Base-by-base conservation (phyloP, 2,329 filamentous ascomycete species). In the Ploettnerulaceae sp. region DNA sequence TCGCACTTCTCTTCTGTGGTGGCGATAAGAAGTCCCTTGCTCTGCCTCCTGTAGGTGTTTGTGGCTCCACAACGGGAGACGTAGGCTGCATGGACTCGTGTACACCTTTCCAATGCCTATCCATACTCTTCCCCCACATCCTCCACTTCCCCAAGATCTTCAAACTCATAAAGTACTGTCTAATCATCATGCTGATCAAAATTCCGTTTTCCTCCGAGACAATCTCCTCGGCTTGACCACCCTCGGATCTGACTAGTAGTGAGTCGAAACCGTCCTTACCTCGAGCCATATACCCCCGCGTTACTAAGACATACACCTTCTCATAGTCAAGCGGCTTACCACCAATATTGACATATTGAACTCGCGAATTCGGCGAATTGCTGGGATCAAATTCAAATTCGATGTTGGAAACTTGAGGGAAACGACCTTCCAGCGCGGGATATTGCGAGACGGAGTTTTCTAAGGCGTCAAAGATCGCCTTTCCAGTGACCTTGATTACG, bases 121-220 rank as follows among this genome's bases (percentile, higher is more conserved):
- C 48, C 43, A 50, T 50, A 3, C 36, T n/a, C 15, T 39, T 50
- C 2, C 48, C 48, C 48, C 48, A 50, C 20, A 37, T 46, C 32
- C 47, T 50, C 48, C 48, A 50, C n/a, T 47, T 38, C 1, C 43
- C 37, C 31, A 50, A 35, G 33, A 38, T 47, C 22, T 50, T 50
- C 22, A 50, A 15, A 24, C 48, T 50, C 48, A 50, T 50, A 31
- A 50, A 50, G 20, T 50, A 50, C 21, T 50, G 48, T 28, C 48
- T 33, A n/a, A 50, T 39, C 31, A 50, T 47, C 48, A 50, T 50
- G 22, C 43, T 50, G 37, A 50, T 46, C 24, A 50, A 11, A 20
- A 50, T 50, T 3, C 48, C 48, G 20, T 50, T 50, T 20, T 50
- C 48, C 26, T 50, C 48, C 3, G 43, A 42, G 6, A 50, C 48